Evolutionary conservation across 225 moss, liverwort and hornwort genomes (phyloP), one percentile per base, ranked within the genome.

Genomic region (Pleurozium schreberi): DNA sequence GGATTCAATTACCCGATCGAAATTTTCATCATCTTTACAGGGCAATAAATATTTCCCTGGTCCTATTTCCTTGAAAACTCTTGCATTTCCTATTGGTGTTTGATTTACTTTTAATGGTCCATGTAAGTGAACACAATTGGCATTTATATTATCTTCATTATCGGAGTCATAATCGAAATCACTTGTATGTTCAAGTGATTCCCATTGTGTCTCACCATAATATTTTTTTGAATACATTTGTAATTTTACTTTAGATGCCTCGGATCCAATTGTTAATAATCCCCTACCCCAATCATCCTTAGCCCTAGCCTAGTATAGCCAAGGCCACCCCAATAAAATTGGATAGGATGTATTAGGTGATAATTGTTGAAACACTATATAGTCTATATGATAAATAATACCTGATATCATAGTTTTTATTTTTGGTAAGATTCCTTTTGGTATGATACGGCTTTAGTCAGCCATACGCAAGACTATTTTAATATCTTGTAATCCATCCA

Each of bases 1-100:
- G 0, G 42, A 71, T 1, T 2, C 16, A 71, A 71, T 43, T 1
- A 14, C 3, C 9, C 5, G 0, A 71, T 71, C 3, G 5, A 1
- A 71, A 43, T 71, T 16, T 16, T 43, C 71, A 27, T 14, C 14
- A 0, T 71, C 27, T 27, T 27, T 14, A 27, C 5, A 71, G 0
- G 27, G 5, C 3, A 42, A 0, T 5, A 27, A 3, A 16, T 71
- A 28, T 27, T 43, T 16, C 1, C 27, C 9, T 1, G 3, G 3
- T 1, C 28, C 16, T 3, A 43, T 27, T 43, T 71, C 43, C 1
- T 43, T 43, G 3, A 71, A 71, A 25, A 42, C 2, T 43, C n/a
- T n/a, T n/a, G n/a, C n/a, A n/a, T n/a, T n/a, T n/a, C n/a, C n/a
- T n/a, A n/a, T n/a, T n/a, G n/a, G n/a, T n/a, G n/a, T n/a, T n/a